Percentiles rank a stretch among this genome's conserved stretches.
These are phyloP conservation scores for Cryomyces antarcticus DNA, from an alignment of 495 filamentous ascomycete species.

Conservation along the genomic window DNA sequence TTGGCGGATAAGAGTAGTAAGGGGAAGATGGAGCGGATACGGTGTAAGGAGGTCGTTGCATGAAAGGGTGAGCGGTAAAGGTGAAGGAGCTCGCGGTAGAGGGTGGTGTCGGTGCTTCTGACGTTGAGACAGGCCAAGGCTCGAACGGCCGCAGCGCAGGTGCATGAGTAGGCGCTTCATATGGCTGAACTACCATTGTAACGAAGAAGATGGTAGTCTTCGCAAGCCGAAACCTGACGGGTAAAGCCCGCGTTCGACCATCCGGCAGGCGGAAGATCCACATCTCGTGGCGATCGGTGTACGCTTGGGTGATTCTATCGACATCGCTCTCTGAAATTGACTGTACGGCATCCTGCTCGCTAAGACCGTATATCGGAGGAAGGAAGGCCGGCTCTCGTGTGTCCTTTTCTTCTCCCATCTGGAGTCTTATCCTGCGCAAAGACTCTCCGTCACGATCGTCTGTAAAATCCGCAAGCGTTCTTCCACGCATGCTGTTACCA, in stretches of 20 bases:
- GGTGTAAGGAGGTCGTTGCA: not conserved
- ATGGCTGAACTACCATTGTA: slow-evolving; percentile 7
- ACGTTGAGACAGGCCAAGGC: not conserved
- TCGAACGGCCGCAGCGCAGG: not conserved
- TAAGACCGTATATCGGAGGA: slow-evolving; percentile 17
- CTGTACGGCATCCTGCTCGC: slow-evolving; percentile 10
- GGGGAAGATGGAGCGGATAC: not conserved
- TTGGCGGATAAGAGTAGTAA: not conserved
- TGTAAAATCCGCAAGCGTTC: slow-evolving; percentile 10
- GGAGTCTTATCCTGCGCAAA: slow-evolving; percentile 12
- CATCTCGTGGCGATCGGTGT: slow-evolving; percentile 3
- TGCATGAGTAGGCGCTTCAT: not conserved
- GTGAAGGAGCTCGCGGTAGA: not conserved
- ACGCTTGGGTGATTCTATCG: slow-evolving; percentile 10
- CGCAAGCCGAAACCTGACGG: slow-evolving; percentile 11
- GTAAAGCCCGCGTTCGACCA: slow-evolving; percentile 4
- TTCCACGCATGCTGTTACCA: slow-evolving; percentile 11
- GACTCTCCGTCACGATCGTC: slow-evolving; percentile 2
- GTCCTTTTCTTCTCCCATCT: slow-evolving; percentile 18
- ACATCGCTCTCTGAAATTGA: slow-evolving; percentile 9
- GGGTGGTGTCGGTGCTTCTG: not conserved
- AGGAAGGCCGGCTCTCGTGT: slow-evolving; percentile 20
- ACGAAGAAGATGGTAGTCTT: slow-evolving; percentile 15
- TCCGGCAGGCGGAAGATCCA: slow-evolving; percentile 10
- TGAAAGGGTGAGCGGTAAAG: too few species aligned